Evolutionary conservation across 2,329 filamentous ascomycete genomes (phyloP), one percentile per base, ranked within the genome.

Genomic region (Sarocladium oryzae): DNA sequence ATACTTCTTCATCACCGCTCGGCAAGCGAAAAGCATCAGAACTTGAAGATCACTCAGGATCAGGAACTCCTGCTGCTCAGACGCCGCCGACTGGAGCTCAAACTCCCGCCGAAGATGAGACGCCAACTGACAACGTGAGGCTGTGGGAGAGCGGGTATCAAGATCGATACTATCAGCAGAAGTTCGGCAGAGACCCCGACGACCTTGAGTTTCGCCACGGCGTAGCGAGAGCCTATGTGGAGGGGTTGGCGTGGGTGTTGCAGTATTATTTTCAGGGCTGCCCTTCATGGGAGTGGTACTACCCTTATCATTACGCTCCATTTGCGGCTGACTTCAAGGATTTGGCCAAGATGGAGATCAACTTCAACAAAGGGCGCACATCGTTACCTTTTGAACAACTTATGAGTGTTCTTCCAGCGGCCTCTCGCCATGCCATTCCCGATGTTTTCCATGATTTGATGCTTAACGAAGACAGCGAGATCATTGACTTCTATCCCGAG

Each of bases 231-330:
- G 82, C 88, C n/a, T 99, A 99, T 66, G 90, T 92, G 11, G 90
- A 97, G 72, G 93, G 93, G 32, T 78, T 99, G 9, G 87, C 87
- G 20, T 99, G 95, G 93, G 93, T 99, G 35, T 74, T 99, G 49
- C 76, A 91, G 32, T 99, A 99, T 69, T 99, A 99, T 67, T 96
- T 96, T 68, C 93, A 99, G 68, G 93, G 93, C 23, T 99, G 93
- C 61, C 90, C 93, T 20, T 96, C 90, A 0, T 99, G 95, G 93
- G 95, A 92, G 50, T 99, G 93, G 93, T 99, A 93, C 66, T 99
- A 96, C 63, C 93, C 93, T 1, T 95, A 97, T 63, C 93, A 99
- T 65, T 99, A 99, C 65, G 95, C 93, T 1, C 93, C 95, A 3
- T 99, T 99, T 65, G 93, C 93, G 2, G 88, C 90, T 50, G 93